Percentiles rank a stretch among this genome's conserved stretches.
Conservation (phyloP, 2,329 filamentous ascomycete species). For the Trichoderma afroharzianum region DNA sequence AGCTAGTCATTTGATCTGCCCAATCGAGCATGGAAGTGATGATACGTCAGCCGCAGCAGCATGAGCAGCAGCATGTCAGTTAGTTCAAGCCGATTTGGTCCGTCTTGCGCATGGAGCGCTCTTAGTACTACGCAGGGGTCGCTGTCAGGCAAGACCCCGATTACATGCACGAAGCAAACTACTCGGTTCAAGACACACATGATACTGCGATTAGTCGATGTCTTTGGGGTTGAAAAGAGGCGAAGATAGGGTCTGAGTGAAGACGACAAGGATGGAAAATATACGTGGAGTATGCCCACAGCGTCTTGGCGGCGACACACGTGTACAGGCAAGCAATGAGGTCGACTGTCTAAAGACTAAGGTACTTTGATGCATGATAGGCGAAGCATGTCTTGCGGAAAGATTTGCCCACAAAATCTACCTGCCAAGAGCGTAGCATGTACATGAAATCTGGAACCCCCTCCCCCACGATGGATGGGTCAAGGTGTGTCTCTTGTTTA, state of each 20-base stretch:
- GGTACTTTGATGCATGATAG: not conserved
- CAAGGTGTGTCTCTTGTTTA: not conserved
- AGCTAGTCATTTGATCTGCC: not conserved
- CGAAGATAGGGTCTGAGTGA: not conserved
- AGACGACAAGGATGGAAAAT: not conserved
- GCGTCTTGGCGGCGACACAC: not conserved
- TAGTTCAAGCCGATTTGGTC: not conserved
- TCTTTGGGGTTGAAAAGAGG: not conserved
- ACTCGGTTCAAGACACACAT: not conserved
- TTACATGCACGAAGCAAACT: not conserved
- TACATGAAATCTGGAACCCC: not conserved
- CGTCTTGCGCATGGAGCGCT: not conserved
- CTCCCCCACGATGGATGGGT: not conserved
- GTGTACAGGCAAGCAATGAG: not conserved
- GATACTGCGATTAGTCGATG: not conserved
- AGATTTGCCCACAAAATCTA: not conserved
- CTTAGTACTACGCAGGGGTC: not conserved
- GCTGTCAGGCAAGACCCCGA: not conserved
- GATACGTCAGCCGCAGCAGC: not conserved
- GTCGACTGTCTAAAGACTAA: not conserved
- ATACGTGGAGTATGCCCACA: not conserved
- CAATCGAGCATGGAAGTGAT: not conserved
- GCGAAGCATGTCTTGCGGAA: not conserved
- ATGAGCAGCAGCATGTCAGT: not conserved
- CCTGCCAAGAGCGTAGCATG: not conserved